Conservation (phyloP, 208 protist genomes). For the Dictyostelium gargantuum region DNA sequence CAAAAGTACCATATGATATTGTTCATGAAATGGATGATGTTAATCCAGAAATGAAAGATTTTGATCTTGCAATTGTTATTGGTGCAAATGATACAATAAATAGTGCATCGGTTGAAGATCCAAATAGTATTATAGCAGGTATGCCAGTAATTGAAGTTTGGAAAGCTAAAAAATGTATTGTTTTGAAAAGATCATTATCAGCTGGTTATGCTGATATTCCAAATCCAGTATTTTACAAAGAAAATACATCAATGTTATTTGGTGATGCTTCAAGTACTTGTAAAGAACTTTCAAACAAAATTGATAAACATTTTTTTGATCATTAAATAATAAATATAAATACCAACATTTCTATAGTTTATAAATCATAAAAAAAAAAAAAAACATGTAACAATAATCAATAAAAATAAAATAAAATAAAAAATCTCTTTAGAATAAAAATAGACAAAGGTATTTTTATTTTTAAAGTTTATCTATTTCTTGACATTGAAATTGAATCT, state of each 20-base stretch:
- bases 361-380: neutral
- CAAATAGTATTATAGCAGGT: slow-evolving; percentile 87
- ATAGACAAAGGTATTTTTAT: too few relatives aligned
- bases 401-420: too few relatives aligned
- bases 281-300: slow-evolving; percentile 72
- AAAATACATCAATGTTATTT: slow-evolving; percentile 90
- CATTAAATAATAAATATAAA: neutral
- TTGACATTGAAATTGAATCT: slow-evolving; percentile 10
- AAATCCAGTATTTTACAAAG: slow-evolving; percentile 92
- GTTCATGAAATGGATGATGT: slow-evolving; percentile 94
- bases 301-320: neutral
- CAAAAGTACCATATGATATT: slow-evolving; percentile 93
- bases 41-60: slow-evolving; percentile 82
- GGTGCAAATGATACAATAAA: slow-evolving; percentile 95
- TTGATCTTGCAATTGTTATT: slow-evolving; percentile 90
- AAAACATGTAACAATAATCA: neutral
- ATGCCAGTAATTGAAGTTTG: slow-evolving; percentile 93
- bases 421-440: too few relatives aligned
- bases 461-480: neutral
- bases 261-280: slow-evolving; percentile 88
- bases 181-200: slow-evolving; percentile 90
- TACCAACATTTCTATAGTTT: too few relatives aligned
- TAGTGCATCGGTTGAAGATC: slow-evolving; percentile 88
- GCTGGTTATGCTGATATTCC: slow-evolving; percentile 77
- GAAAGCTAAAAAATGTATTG: slow-evolving; percentile 86